These are phyloP conservation scores for Aspergillus olivimuriae DNA, from an alignment of 495 filamentous ascomycete genomes.

Conservation along the genomic window DNA sequence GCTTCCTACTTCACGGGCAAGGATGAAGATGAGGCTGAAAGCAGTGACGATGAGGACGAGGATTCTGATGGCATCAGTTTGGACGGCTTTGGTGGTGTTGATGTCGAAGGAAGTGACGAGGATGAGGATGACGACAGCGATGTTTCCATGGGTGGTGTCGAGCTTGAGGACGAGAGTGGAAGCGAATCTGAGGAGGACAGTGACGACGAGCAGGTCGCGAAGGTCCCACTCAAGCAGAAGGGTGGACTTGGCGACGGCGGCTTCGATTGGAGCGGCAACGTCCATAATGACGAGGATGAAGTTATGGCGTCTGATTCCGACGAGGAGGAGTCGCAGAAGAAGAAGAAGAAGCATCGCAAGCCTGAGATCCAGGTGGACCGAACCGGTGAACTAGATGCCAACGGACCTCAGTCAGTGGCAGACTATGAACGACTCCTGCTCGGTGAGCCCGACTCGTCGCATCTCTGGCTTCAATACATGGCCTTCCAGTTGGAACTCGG, in stretches of 20 bases:
- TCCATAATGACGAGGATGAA: conserved; percentile 42
- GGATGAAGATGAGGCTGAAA: conserved; percentile 54
- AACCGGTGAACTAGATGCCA: conserved; percentile 79
- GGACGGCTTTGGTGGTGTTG: conserved; percentile 38
- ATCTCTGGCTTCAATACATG: conserved; percentile 93
- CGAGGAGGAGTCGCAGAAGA: conserved; percentile 41
- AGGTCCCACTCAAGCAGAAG: conserved; percentile 20
- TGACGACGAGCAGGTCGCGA: conserved; percentile 29
- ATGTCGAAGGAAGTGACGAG: conserved; percentile 33
- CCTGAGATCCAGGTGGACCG: conserved; percentile 77
- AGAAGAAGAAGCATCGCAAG: conserved; percentile 77
- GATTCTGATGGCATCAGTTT: conserved; percentile 42
- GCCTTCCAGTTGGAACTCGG: conserved; percentile 90
- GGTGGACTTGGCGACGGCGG: conserved; percentile 66
- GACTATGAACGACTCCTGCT: conserved; percentile 93
- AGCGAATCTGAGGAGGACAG: conserved; percentile 33
- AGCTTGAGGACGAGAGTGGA: conserved; percentile 47
- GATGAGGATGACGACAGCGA: conserved; percentile 42
- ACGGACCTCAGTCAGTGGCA: conserved; percentile 83
- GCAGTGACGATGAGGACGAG: conserved; percentile 41
- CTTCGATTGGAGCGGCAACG: conserved; percentile 80
- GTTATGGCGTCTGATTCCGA: conserved; percentile 40
- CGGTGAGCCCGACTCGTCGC: conserved; percentile 81
- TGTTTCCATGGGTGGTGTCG: conserved; percentile 43
- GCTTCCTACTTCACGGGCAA: conserved; percentile 77